phyloP scores from a whole-genome alignment of 23 red algal genomes.

The Cyanidiococcus yangmingshanensis region DNA sequence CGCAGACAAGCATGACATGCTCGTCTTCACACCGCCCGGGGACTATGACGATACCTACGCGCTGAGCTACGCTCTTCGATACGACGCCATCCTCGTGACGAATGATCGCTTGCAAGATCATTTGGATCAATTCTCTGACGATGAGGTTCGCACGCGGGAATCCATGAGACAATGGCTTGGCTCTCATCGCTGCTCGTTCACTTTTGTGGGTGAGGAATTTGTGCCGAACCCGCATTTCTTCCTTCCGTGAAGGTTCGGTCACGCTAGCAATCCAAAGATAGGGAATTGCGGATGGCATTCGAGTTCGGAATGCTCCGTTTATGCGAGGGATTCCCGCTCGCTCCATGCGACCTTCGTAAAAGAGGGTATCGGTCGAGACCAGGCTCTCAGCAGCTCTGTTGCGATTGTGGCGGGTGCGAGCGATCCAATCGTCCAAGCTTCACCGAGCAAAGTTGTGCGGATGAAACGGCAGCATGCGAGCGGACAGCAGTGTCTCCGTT shows the following conservation, averaged over 20 bases:
- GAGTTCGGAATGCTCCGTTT: too few species aligned
- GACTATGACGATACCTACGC: constrained; percentile 32
- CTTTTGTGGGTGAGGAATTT: constrained; percentile 28
- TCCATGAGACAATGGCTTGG: constrained; percentile 18
- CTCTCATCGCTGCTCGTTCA: constrained; percentile 23
- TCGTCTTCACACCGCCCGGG: constrained; percentile 19
- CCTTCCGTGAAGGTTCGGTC: not conserved
- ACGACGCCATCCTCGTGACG: constrained; percentile 22
- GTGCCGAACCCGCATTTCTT: constrained; percentile 26
- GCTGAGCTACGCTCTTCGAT: constrained; percentile 13
- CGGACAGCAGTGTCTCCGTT: too few species aligned
- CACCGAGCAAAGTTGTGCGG: too few species aligned
- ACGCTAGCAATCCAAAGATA: too few species aligned
- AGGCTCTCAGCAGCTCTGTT: too few species aligned
- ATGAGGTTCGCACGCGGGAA: not conserved
- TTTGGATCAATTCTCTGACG: constrained; percentile 17
- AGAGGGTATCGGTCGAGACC: too few species aligned
- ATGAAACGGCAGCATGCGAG: too few species aligned
- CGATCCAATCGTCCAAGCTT: too few species aligned
- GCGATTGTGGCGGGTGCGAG: too few species aligned
- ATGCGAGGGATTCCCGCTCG: too few species aligned
- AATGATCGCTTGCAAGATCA: constrained; percentile 30
- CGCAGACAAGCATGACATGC: not conserved
- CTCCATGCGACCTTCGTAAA: too few species aligned
- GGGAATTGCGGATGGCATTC: too few species aligned